phyloP scores from a whole-genome alignment of 2,329 filamentous ascomycete genomes.

The Talaromyces sp. region DNA sequence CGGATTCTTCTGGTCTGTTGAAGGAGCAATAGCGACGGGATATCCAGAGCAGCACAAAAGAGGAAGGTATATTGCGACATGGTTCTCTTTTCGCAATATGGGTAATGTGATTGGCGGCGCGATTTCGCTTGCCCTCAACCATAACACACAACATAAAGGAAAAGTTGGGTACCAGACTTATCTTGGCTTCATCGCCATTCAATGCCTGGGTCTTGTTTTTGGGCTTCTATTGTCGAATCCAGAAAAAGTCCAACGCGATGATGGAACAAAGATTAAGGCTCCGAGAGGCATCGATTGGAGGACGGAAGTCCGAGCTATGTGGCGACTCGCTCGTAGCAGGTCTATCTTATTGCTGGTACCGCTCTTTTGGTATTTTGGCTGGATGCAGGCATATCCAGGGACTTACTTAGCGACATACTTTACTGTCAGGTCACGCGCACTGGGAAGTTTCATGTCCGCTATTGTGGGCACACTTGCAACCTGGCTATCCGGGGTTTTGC shows the following conservation, averaged over 20 bases:
- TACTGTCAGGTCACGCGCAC: conserved; percentile 48
- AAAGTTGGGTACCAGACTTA: conserved; percentile 47
- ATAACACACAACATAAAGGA: conserved; percentile 41
- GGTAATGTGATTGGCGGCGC: conserved; percentile 53
- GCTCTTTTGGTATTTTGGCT: conserved; percentile 43
- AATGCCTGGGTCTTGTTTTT: conserved; percentile 47
- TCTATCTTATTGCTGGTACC: conserved; percentile 50
- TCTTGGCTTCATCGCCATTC: conserved; percentile 34
- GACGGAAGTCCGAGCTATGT: conserved; percentile 39
- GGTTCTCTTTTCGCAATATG: conserved; percentile 50
- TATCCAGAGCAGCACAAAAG: conserved; percentile 48
- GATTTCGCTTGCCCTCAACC: conserved; percentile 51
- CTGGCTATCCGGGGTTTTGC: conserved; percentile 27
- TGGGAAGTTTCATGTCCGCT: conserved; percentile 44
- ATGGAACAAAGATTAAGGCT: conserved; percentile 33
- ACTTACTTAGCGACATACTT: conserved; percentile 55
- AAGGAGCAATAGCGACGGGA: conserved; percentile 50
- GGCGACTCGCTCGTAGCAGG: conserved; percentile 40
- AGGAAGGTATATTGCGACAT: conserved; percentile 36
- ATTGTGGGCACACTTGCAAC: conserved; percentile 46
- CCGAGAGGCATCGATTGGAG: conserved; percentile 27
- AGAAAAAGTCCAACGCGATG: conserved; percentile 43
- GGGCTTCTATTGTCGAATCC: conserved; percentile 47
- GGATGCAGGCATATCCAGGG: conserved; percentile 53
- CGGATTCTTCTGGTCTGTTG: conserved; percentile 51